Conservation (phyloP, 148 eudicot species). For the Bassia scoparia region DNA sequence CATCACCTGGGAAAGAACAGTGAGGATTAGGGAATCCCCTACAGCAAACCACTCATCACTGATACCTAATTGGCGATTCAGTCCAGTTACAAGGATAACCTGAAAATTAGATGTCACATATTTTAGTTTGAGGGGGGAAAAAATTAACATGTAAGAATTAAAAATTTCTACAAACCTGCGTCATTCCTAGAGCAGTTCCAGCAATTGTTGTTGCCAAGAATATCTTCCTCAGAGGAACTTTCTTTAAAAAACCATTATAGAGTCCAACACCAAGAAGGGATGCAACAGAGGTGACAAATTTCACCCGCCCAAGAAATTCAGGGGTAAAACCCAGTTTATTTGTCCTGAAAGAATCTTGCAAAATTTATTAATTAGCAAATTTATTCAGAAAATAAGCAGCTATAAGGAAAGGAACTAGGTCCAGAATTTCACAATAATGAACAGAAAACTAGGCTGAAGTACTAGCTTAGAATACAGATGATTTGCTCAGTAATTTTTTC, state of each 20-base stretch:
- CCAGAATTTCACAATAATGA: not conserved
- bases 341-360: conserved; percentile 53
- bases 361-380: no score
- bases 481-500: no score
- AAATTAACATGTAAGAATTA: not conserved
- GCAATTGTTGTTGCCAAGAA: conserved; percentile 69
- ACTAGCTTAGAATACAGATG: no score
- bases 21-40: conserved; percentile 85
- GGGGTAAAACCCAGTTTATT: conserved; percentile 90
- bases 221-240: conserved; percentile 65
- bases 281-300: conserved; percentile 90
- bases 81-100: conserved; percentile 90
- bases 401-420: not conserved
- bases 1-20: conserved; percentile 95
- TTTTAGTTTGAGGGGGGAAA: conserved; percentile 1
- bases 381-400: not conserved
- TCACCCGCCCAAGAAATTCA: conserved; percentile 97
- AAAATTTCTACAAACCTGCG: conserved; percentile 54
- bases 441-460: not conserved
- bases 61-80: conserved; percentile 80
- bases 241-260: conserved; percentile 88
- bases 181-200: conserved; percentile 87
- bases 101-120: conserved; percentile 21
- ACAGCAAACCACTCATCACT: conserved; percentile 98
- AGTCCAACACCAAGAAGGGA: conserved; percentile 93